Evolutionary conservation across 805 yeast species (phyloP).

Genomic region (Candida quercuum): DNA sequence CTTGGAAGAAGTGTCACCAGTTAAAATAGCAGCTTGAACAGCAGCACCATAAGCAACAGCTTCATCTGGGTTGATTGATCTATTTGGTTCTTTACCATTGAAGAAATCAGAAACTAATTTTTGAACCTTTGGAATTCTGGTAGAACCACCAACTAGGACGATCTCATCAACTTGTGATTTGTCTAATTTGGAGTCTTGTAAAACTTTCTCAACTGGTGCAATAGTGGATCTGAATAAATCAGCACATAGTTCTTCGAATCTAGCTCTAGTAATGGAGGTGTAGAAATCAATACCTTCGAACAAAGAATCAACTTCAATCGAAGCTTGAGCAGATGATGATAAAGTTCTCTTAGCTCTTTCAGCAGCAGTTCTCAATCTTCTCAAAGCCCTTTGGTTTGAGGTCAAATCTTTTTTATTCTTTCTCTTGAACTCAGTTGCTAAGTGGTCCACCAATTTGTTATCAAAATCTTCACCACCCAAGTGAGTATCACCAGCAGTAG

Average conservation of each 20-base stretch:
- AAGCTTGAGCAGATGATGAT: constrained; percentile 95
- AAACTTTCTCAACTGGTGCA: constrained; percentile 95
- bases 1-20: constrained; percentile 97
- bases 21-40: constrained; percentile 94
- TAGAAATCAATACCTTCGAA: constrained; percentile 97
- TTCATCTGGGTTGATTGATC: constrained; percentile 98
- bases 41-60: constrained; percentile 99
- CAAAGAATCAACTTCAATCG: constrained; percentile 93
- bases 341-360: constrained; percentile 99
- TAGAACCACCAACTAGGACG: constrained; percentile 97
- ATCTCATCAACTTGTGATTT: constrained; percentile 91
- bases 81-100: constrained; percentile 98
- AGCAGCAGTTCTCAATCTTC: constrained; percentile 98
- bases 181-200: constrained; percentile 89
- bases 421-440: constrained; percentile 94
- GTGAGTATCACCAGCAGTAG: constrained; percentile 79
- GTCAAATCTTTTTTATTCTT: constrained; percentile 95
- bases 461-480: constrained; percentile 99
- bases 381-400: constrained; percentile 91
- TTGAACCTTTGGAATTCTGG: constrained; percentile 98
- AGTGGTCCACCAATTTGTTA: constrained; percentile 91
- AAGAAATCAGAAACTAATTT: constrained; percentile 95
- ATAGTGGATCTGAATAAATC: constrained; percentile 92
- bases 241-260: constrained; percentile 97
- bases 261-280: constrained; percentile 97